A percentile compares a stretch with the other conserved stretches of the same genome.
Evolutionary conservation across 257 asterid species (phyloP).

Genomic region (Agastache rugosa): DNA sequence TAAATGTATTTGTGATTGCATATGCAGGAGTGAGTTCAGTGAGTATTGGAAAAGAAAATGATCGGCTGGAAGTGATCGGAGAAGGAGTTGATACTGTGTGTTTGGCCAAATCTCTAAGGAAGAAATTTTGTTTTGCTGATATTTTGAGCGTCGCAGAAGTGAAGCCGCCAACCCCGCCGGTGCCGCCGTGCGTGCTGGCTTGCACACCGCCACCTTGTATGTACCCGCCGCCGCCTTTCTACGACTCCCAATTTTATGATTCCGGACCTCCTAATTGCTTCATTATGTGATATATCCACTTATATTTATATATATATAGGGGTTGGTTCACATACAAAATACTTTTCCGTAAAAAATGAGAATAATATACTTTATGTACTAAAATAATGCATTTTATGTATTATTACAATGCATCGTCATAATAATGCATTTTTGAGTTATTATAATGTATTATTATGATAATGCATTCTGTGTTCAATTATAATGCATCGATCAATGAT

Average conservation of each 20-base stretch:
- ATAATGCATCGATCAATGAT: too few species aligned
- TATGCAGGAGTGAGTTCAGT: conserved; percentile 39
- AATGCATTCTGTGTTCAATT: too few species aligned
- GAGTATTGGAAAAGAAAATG: conserved; percentile 30
- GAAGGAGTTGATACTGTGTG: conserved; percentile 39
- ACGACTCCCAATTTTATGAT: neutral
- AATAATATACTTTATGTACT: too few species aligned
- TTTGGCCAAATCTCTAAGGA: conserved; percentile 41
- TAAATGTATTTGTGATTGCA: neutral
- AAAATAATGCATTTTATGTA: too few species aligned
- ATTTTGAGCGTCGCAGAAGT: conserved; percentile 34
- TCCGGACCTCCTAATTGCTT: neutral
- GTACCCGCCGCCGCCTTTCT: neutral
- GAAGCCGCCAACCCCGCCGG: neutral
- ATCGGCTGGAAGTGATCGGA: conserved; percentile 41
- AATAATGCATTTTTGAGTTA: too few species aligned
- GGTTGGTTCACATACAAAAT: too few species aligned
- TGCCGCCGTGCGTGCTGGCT: neutral
- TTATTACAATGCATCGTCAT: too few species aligned
- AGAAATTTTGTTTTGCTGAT: conserved; percentile 36
- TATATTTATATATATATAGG: too few species aligned
- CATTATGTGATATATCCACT: neutral
- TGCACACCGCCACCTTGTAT: neutral
- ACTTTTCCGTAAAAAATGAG: too few species aligned
- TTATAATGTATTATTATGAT: too few species aligned